Base-by-base conservation (phyloP, 1,284 basidiomycete genomes). In the Sphaerobolus stellatus region DNA sequence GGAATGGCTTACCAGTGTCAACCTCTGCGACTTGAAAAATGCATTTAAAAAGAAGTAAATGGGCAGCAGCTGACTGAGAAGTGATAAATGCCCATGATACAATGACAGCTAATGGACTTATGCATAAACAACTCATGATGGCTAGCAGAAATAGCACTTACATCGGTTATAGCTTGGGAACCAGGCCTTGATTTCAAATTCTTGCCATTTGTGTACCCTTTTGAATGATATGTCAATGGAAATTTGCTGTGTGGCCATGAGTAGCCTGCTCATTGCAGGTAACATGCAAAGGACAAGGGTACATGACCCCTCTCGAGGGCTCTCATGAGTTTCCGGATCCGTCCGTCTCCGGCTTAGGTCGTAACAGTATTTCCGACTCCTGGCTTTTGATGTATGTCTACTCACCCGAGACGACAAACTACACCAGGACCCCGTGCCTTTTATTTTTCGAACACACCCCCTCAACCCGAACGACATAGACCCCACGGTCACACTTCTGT, bases 201-300 rank as follows among this genome's bases (percentile, higher is more conserved):
- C 66, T 29, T 66, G 59, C 61, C 62, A 66, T 1, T 56, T 30
- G 43, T 61, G 56, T 14, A 64, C 16, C 6, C 56, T 50, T 44
- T 66, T 65, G 61, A 67, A 68, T n/a, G 62, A 60, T 2, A 61
- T 67, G 38, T 68, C 64, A 47, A 64, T 60, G 7, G 61, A 60
- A 2, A 64, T 34, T 31, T 53, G 57, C 34, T 54, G 56, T n/a
- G 62, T 44, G 0, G 29, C 34, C 46, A 63, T 29, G 5, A 68
- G 59, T 9, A 56, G 44, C 3, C 18, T 8, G 7, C 66, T 64
- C 64, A 66, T 66, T 9, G 45, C 34, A 0, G 28, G 29, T 14
- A 58, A 56, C 66, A 64, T 66, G 33, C 64, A 65, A 5, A 66
- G 57, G 3, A 65, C 52, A 4, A 65, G 44, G 16, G 33, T 33